These are phyloP conservation scores for Triglochin maritima DNA, from an alignment of 106 monocot genomes.

Conservation along the genomic window DNA sequence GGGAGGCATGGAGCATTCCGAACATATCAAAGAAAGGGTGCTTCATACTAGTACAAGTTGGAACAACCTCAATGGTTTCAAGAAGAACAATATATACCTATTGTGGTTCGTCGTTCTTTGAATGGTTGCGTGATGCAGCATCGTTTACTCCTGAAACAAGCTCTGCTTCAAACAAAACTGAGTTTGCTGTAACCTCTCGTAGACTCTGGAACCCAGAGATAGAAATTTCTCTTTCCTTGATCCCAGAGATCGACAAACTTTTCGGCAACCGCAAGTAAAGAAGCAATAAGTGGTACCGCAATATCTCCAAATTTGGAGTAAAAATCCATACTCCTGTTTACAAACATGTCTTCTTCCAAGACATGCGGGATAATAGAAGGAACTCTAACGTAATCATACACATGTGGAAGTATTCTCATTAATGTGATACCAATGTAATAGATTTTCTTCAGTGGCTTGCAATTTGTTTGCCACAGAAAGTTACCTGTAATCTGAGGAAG, in stretches of 20 bases:
- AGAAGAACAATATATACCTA: too few relatives aligned
- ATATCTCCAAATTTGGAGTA: conserved; percentile 55
- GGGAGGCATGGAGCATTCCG: too few relatives aligned
- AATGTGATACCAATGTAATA: conserved; percentile 55
- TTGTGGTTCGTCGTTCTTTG: conserved; percentile 8
- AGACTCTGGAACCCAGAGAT: conserved; percentile 39
- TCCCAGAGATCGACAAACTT: conserved; percentile 13
- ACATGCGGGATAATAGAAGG: conserved; percentile 46
- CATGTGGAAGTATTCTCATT: conserved; percentile 54
- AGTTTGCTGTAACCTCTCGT: conserved; percentile 37
- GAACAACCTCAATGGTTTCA: too few relatives aligned
- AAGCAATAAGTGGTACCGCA: conserved; percentile 34
- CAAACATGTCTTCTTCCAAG: conserved; percentile 23
- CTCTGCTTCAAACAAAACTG: conserved; percentile 38
- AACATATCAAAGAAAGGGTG: too few relatives aligned
- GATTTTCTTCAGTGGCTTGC: conserved; percentile 41
- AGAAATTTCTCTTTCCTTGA: conserved; percentile 29
- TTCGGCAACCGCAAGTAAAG: conserved; percentile 23
- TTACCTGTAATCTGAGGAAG: conserved; percentile 72
- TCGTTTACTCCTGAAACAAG: conserved; percentile 49
- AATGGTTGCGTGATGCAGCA: conserved; percentile 2
- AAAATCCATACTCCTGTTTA: conserved; percentile 47
- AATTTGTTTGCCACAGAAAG: conserved; percentile 38
- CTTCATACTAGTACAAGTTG: too few relatives aligned
- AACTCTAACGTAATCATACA: conserved; percentile 47